phyloP scores from a whole-genome alignment of 768 basidiomycete species.

The Podaxis sp. region DNA sequence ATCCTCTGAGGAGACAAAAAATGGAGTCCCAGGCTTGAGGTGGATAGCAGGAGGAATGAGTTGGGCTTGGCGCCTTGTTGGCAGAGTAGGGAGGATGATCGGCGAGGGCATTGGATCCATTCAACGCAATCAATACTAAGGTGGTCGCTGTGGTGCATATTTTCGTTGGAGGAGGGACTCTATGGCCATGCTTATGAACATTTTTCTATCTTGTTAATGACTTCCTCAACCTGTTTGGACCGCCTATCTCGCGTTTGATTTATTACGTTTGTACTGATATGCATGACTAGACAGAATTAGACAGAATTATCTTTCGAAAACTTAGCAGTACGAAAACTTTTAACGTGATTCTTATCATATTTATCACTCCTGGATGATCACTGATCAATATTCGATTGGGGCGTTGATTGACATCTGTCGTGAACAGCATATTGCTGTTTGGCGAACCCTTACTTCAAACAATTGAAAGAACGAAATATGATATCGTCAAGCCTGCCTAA shows the following conservation, averaged over 20 bases:
- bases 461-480: no score
- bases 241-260: no score
- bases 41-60: neutral
- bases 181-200: neutral
- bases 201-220: neutral
- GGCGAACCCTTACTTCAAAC: no score
- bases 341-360: no score
- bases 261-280: no score
- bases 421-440: no score
- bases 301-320: neutral
- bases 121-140: neutral
- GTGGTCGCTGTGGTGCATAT: neutral
- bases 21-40: neutral
- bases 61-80: neutral
- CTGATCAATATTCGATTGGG: no score
- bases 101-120: neutral
- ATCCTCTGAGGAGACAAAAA: neutral
- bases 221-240: neutral
- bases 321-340: neutral
- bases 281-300: no score
- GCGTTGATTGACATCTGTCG: no score
- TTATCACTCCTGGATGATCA: no score
- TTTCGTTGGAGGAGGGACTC: neutral
- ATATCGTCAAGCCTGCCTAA: no score
- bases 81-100: neutral